phyloP scores from a whole-genome alignment of 2,329 filamentous ascomycete genomes.

The Elsinoe arachidis region DNA sequence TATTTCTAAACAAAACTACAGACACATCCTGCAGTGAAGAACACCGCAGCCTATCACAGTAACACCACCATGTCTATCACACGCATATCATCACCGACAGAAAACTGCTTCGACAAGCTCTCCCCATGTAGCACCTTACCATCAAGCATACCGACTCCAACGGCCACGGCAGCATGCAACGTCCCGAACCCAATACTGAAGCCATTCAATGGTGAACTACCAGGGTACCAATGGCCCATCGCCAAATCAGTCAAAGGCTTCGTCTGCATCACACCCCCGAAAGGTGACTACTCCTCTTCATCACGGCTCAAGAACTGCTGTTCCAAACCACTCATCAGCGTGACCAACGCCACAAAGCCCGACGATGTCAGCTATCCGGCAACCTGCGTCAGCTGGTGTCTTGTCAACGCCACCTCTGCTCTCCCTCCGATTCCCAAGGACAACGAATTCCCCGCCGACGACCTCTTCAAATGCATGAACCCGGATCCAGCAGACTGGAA shows the following conservation, averaged over 20 bases:
- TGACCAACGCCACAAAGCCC: neutral
- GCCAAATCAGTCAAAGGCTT: neutral
- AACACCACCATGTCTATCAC: neutral
- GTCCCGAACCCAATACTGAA: neutral
- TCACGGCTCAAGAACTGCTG: constrained; percentile 5
- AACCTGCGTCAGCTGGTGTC: constrained; percentile 10
- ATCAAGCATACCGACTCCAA: neutral
- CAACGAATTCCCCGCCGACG: neutral
- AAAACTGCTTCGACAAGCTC: neutral
- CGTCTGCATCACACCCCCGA: constrained; percentile 8
- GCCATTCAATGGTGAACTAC: neutral
- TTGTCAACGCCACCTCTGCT: constrained; percentile 6
- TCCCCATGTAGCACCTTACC: neutral
- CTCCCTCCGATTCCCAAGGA: neutral
- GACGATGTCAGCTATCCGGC: constrained; percentile 11
- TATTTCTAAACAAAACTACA: neutral
- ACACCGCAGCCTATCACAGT: neutral
- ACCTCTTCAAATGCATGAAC: neutral
- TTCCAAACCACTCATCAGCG: neutral
- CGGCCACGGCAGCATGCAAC: constrained; percentile 3
- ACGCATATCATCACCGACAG: neutral
- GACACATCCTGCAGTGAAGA: neutral
- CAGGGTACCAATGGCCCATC: constrained; percentile 10
- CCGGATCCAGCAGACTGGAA: constrained; percentile 1
- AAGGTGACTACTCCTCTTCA: neutral